Base-by-base conservation (phyloP, 1,139 yeast genomes). In the Saccharomyces pastorianus region DNA sequence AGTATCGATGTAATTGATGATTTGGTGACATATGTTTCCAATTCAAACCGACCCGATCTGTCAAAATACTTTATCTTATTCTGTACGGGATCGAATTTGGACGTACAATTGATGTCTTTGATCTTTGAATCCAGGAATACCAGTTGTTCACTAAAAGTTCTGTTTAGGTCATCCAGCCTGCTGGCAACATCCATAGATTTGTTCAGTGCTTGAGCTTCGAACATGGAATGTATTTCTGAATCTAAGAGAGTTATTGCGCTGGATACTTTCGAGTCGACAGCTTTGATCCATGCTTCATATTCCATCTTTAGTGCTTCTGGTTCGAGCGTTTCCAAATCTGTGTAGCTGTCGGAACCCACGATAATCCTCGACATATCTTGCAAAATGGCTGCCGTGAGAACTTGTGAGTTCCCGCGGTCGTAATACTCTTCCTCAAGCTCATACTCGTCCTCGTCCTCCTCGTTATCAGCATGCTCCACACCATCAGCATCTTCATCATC, bases 1-100 rank as follows among this genome's bases (percentile, higher is more conserved):
- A 78, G 66, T 28, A 64, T 56, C 55, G 79, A 84, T 64, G 89
- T 74, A 65, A 82, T 75, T 53, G 77, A 80, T 64, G 84, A 83
- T 63, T 91, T 75, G 0, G 83, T 69, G 17, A 84, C 76, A 56
- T 71, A 73, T 46, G 64, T 63, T 9, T 64, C 64, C 48, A 73
- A 59, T 50, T 71, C 63, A 25, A 59, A 60, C 14, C 67, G 68
- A 14, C 72, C 72, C 7, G 62, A 58, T 34, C 58, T 58, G 56
- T 64, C 76, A 58, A 68, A 68, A 64, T 62, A 71, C 59, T 70
- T 67, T 9, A 67, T 63, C 53, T 72, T 70, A 23, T 75, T 76
- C 17, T 73, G 70, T 32, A 68, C 73, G 54, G 76, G 71, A 51
- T 79, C 76, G n/a, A 68, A 57, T 47, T 75, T 79, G 46, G 73